phyloP scores from a whole-genome alignment of 306 rosid genomes.

The Boehmeria nivea region DNA sequence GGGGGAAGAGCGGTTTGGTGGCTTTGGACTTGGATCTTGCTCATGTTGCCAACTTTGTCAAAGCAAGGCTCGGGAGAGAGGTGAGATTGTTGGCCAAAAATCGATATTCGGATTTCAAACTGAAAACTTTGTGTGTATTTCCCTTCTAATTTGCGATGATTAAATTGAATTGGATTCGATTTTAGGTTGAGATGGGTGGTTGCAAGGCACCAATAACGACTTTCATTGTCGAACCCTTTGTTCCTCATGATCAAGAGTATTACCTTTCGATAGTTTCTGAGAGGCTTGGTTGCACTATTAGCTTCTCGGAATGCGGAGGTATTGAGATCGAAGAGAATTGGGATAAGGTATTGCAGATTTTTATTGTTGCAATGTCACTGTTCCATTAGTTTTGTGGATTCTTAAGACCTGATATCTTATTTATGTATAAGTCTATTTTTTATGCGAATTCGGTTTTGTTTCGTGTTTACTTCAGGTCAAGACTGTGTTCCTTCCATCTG shows the following conservation, averaged over 20 bases:
- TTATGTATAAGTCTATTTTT: background rate
- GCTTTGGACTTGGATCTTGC: conserved; percentile 67
- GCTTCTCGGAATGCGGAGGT: conserved; percentile 84
- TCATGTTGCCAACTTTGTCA: conserved; percentile 71
- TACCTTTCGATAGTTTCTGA: conserved; percentile 81
- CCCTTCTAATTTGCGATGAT: background rate
- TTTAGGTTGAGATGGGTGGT: conserved; percentile 83
- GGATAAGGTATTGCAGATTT: conserved; percentile 53
- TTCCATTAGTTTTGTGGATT: background rate
- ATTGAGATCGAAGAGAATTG: conserved; percentile 82
- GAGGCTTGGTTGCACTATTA: conserved; percentile 62
- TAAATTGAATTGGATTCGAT: background rate
- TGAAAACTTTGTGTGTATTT: background rate
- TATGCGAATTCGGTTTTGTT: conserved; percentile 1
- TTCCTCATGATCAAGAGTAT: conserved; percentile 78
- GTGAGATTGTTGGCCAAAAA: conserved; percentile 17
- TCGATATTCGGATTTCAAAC: too few species aligned
- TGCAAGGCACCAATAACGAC: conserved; percentile 85
- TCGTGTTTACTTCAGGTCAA: conserved; percentile 40
- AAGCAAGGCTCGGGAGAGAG: conserved; percentile 64
- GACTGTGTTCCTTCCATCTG: conserved; percentile 66
- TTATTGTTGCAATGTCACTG: background rate
- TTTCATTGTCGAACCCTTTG: conserved; percentile 81
- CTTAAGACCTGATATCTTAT: background rate
- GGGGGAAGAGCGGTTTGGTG: conserved; percentile 85